Conservation (phyloP, 331 rosid genomes). For the Quercus phellos region DNA sequence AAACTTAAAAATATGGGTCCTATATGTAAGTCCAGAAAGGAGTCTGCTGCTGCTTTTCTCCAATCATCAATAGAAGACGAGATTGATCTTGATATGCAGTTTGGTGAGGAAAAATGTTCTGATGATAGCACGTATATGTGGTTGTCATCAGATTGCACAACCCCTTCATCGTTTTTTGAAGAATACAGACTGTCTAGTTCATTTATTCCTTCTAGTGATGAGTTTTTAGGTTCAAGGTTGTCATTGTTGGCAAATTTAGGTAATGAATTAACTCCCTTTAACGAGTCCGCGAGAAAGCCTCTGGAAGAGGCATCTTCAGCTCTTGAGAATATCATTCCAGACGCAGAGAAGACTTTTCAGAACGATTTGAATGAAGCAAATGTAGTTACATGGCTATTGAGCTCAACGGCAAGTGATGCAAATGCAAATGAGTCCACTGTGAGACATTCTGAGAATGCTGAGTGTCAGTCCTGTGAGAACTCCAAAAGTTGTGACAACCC, state of each 20-base stretch:
- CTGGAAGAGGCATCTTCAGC: not conserved
- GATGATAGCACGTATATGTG: not conserved
- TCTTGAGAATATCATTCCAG: not conserved
- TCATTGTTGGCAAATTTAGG: constrained; percentile 12
- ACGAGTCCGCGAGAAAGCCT: not conserved
- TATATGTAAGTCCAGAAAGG: constrained; percentile 13
- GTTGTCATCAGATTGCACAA: constrained; percentile 10
- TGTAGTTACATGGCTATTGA: not conserved
- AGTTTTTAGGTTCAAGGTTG: constrained; percentile 25
- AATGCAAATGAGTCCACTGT: not conserved
- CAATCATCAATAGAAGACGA: not conserved
- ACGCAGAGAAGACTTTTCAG: not conserved
- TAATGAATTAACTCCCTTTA: constrained; percentile 1
- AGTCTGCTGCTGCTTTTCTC: constrained; percentile 1
- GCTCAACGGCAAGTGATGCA: constrained; percentile 1
- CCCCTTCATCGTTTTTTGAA: not conserved
- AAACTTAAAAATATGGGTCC: constrained; percentile 5
- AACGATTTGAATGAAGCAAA: not conserved
- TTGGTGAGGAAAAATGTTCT: not conserved
- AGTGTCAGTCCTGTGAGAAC: not conserved
- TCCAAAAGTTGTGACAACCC: not conserved
- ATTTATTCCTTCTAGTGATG: constrained; percentile 1
- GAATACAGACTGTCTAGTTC: constrained; percentile 4
- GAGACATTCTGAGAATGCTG: constrained; percentile 4
- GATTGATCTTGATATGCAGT: constrained; percentile 5